phyloP scores from a whole-genome alignment of 2,329 filamentous ascomycete species.

The Tolypocladium pustulatum region DNA sequence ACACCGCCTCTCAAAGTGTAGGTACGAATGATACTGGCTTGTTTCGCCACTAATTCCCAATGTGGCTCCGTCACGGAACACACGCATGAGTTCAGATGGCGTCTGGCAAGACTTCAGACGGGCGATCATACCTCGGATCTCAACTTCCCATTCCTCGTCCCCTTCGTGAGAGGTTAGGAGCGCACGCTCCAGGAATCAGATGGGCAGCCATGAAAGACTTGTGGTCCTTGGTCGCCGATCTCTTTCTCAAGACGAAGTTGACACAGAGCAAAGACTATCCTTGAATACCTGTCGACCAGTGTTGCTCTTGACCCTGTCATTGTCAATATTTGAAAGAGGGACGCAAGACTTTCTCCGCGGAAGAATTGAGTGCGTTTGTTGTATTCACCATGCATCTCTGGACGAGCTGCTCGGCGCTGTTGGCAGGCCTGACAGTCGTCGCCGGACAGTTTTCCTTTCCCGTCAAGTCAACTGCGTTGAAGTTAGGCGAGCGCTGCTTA shows the following conservation, averaged over 20 bases:
- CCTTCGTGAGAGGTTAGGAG: too few relatives aligned
- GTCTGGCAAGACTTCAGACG: not conserved
- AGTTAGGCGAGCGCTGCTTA: constrained; percentile 6
- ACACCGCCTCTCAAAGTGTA: not conserved
- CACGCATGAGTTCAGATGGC: not conserved
- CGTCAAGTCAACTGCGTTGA: not conserved
- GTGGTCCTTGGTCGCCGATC: not conserved
- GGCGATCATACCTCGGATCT: not conserved
- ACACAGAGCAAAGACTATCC: not conserved
- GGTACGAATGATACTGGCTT: not conserved
- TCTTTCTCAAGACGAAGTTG: too few relatives aligned
- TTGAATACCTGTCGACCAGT: not conserved
- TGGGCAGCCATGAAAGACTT: not conserved
- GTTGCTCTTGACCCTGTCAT: not conserved
- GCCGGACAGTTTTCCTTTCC: constrained; percentile 1
- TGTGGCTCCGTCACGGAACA: not conserved
- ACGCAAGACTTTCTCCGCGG: not conserved
- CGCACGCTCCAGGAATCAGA: not conserved
- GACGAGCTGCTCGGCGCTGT: not conserved
- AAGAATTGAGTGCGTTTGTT: not conserved
- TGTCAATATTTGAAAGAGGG: not conserved
- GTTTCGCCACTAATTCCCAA: not conserved
- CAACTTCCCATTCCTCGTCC: not conserved
- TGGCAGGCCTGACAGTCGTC: not conserved
- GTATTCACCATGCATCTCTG: not conserved